These are phyloP conservation scores for Claviceps capensis DNA, from an alignment of 2,329 filamentous ascomycete species.

Conservation along the genomic window DNA sequence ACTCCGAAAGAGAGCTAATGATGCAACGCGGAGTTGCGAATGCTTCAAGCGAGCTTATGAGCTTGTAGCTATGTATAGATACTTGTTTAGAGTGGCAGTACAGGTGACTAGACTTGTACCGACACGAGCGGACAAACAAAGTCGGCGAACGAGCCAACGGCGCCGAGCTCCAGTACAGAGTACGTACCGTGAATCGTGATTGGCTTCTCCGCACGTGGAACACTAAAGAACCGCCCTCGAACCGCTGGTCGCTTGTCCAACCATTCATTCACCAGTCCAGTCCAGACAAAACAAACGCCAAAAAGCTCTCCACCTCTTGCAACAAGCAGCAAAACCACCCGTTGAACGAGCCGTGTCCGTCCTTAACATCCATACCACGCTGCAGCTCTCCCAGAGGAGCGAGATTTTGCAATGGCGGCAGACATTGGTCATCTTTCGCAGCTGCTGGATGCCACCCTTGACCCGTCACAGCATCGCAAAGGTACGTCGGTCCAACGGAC, in stretches of 20 bases:
- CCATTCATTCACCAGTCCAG: neutral
- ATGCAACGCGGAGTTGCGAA: neutral
- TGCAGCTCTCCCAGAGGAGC: slow-evolving; percentile 9
- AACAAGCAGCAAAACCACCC: slow-evolving; percentile 8
- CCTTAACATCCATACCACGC: slow-evolving; percentile 3
- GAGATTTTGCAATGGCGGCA: slow-evolving; percentile 36
- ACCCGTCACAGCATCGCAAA: slow-evolving; percentile 78
- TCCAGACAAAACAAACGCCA: neutral
- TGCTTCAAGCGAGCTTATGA: neutral
- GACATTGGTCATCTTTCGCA: slow-evolving; percentile 53
- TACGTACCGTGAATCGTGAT: no score
- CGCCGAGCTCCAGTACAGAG: no score
- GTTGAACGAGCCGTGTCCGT: neutral
- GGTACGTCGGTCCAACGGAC: slow-evolving; percentile 38
- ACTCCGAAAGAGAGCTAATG: slow-evolving; percentile 2
- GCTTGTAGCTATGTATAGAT: neutral
- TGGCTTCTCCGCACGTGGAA: no score
- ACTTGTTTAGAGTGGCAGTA: neutral
- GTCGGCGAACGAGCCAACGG: no score
- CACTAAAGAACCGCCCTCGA: neutral
- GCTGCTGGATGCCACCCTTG: slow-evolving; percentile 81
- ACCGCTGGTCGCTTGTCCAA: neutral
- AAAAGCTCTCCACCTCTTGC: slow-evolving; percentile 6
- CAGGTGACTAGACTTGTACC: no score
- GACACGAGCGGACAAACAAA: no score